Evolutionary conservation across 2,329 filamentous ascomycete genomes (phyloP).

Genomic region (Sarocladium kiliense): DNA sequence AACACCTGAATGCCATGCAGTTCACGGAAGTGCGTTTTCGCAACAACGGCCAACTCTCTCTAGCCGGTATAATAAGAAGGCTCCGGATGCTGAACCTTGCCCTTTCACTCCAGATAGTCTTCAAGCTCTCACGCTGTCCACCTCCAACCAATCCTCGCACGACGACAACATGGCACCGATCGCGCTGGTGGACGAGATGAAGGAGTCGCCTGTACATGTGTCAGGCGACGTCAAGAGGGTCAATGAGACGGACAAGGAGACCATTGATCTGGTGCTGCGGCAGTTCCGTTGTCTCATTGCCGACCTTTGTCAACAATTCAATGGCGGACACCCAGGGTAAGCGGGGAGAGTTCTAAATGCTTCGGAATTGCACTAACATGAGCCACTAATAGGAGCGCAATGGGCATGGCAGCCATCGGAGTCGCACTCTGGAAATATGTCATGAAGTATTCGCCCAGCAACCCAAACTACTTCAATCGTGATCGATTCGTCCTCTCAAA

Average conservation of each 20-base stretch:
- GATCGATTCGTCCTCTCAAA: slow-evolving; percentile 61
- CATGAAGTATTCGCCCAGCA: slow-evolving; percentile 55
- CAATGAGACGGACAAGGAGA: slow-evolving; percentile 13
- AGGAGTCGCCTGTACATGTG: background rate
- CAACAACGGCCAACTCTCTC: background rate
- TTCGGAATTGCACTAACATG: background rate
- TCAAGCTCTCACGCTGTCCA: too few relatives aligned
- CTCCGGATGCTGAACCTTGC: too few relatives aligned
- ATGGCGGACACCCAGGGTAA: slow-evolving; percentile 63
- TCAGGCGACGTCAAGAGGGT: slow-evolving; percentile 8
- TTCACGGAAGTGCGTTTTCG: background rate
- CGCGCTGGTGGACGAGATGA: background rate
- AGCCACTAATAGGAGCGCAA: slow-evolving; percentile 31
- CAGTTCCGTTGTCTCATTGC: slow-evolving; percentile 60
- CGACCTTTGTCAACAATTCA: slow-evolving; percentile 66
- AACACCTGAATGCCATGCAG: background rate
- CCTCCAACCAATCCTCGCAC: background rate
- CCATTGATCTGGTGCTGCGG: slow-evolving; percentile 46
- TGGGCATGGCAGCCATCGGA: slow-evolving; percentile 59
- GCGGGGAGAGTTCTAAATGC: slow-evolving; percentile 13
- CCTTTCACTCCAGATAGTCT: too few relatives aligned
- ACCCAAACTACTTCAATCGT: slow-evolving; percentile 53
- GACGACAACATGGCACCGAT: background rate
- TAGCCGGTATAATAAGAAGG: too few relatives aligned
- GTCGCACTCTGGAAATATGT: slow-evolving; percentile 56